Evolutionary conservation across 768 basidiomycete species (phyloP).

Genomic region (Paxillus rubicundulus): DNA sequence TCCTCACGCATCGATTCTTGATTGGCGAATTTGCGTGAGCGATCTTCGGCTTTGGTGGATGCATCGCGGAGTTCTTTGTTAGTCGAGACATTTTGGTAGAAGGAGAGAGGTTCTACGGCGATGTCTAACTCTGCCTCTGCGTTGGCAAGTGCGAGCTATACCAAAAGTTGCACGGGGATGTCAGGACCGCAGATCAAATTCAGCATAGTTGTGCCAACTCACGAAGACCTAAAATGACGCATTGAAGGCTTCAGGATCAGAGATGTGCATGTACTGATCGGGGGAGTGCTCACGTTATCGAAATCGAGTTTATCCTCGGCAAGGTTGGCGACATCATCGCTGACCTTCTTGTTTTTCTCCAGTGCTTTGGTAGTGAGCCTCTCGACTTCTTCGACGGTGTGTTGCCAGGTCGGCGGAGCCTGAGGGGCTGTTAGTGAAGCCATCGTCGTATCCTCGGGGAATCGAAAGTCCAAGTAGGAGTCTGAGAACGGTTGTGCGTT

Average conservation of each 20-base stretch:
- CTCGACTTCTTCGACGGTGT: constrained; percentile 59
- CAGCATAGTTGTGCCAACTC: constrained; percentile 31
- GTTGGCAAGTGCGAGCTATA: constrained; percentile 56
- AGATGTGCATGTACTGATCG: not conserved
- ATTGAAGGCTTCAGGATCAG: not conserved
- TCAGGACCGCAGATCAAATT: constrained; percentile 6
- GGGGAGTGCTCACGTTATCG: constrained; percentile 50
- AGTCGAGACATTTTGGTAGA: constrained; percentile 82
- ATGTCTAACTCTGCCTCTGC: constrained; percentile 55
- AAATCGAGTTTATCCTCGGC: constrained; percentile 58
- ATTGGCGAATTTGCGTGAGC: constrained; percentile 67
- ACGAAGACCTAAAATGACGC: constrained; percentile 63
- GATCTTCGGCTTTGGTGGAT: constrained; percentile 69
- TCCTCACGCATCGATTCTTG: constrained; percentile 82
- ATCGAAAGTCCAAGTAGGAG: not conserved
- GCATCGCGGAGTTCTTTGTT: constrained; percentile 78
- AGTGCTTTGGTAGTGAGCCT: constrained; percentile 58
- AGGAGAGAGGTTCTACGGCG: constrained; percentile 58
- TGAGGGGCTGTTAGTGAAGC: constrained; percentile 63
- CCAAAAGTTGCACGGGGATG: constrained; percentile 15
- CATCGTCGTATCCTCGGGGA: constrained; percentile 27
- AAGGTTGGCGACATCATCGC: constrained; percentile 61
- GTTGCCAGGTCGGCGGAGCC: constrained; percentile 61
- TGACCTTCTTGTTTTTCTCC: constrained; percentile 48
- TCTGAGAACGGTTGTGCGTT: constrained; percentile 1